Conservation (phyloP, 306 rosid species). For the Senna tora region DNA sequence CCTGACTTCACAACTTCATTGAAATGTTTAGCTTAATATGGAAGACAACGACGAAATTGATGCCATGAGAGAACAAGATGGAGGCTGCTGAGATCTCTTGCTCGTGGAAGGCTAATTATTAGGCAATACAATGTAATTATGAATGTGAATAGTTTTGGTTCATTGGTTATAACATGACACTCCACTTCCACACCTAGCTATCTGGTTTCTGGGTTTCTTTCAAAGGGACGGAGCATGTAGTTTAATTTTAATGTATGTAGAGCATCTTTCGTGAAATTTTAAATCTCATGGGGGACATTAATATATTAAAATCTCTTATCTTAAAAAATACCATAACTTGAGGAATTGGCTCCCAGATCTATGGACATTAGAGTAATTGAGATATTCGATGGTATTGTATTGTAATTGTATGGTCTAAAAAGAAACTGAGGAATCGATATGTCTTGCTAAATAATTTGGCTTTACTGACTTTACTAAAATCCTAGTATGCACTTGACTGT, state of each 20-base stretch:
- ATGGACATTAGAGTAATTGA: neutral
- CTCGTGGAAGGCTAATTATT: neutral
- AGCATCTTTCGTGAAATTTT: neutral
- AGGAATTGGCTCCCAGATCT: neutral
- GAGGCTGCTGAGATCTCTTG: neutral
- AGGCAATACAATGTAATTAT: neutral
- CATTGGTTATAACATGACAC: neutral
- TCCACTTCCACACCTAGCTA: neutral
- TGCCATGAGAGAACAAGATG: slow-evolving; percentile 19
- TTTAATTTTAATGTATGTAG: neutral
- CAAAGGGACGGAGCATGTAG: neutral
- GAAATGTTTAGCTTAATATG: slow-evolving; percentile 2
- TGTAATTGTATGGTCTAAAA: neutral
- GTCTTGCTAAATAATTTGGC: too few relatives aligned
- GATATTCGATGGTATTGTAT: neutral
- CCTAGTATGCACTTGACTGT: too few relatives aligned
- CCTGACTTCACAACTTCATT: neutral
- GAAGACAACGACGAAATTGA: slow-evolving; percentile 1
- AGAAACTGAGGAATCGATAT: too few relatives aligned
- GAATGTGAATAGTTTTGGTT: neutral
- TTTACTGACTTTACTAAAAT: too few relatives aligned
- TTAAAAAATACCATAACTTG: neutral
- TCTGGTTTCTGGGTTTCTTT: neutral
- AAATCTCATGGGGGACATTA: neutral
- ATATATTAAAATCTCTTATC: neutral